Base-by-base conservation (phyloP, 2,329 filamentous ascomycete species). In the Epichloe glyceriae region DNA sequence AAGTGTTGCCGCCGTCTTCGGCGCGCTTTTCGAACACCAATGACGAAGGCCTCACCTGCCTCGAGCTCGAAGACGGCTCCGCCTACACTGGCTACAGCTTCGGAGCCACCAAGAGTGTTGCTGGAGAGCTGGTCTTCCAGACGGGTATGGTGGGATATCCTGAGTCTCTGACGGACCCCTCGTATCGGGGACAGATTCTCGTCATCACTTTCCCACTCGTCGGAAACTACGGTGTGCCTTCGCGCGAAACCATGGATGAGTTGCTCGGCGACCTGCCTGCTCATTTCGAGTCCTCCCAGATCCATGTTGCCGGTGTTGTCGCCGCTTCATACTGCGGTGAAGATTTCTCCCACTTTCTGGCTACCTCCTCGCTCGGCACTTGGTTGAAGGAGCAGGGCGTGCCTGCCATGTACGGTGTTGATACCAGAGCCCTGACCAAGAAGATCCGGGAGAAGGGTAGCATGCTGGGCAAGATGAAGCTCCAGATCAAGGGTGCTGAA, bases 71-170 rank as follows among this genome's bases (percentile, higher is more conserved):
- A 69, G 90, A 97, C 75, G 89, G 90, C 70, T 82, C 85, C 52
- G 80, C 88, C 64, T 95, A 89, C 76, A 87, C 94, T 67, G 93
- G 93, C 60, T 89, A 88, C 75, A 95, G 89, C 78, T 98, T 98
- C 67, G 93, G 93, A 70, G 90, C 91, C 56, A 78, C 88, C 64
- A 95, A 90, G 79, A 95, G 88, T 73, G 82, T 94, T 63, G 86
- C 91, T 58, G 93, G 93, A 68, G 93, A 98, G 76, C 78, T 98
- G 67, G 93, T 98, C 71, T 98, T 98, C 75, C 91, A 97, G 78
- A 98, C 93, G 52, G 93, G 93, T 70, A 95, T 97, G 90, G 93
- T 97, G 61, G 93, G 93, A 64, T 98, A 98, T 68, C 90, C 93
- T 41, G 93, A 98, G 75, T 94, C 85, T 46, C 78, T 93, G 61